Base-by-base conservation (phyloP, 768 basidiomycete genomes). In the Cyclocybe cylindracea region DNA sequence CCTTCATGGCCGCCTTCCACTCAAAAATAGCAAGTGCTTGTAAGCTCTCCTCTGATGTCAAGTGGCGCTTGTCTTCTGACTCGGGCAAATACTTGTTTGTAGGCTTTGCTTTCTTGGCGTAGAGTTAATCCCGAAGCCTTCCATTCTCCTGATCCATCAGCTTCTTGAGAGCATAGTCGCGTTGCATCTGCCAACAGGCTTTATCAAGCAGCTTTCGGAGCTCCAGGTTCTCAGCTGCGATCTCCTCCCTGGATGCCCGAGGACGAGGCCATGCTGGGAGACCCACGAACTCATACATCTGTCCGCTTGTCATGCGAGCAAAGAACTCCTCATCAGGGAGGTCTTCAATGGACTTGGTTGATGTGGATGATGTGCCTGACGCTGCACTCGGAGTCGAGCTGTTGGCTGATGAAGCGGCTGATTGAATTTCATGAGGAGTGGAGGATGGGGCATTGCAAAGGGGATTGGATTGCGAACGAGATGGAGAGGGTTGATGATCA, bases 111-210 rank as follows among this genome's bases (percentile, higher is more conserved):
- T 53, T 34, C 14, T 53, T 53, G 3, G 24, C 14, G 16, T 34
- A 53, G 4, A 46, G 45, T 3, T 11, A 0, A 11, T 47, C 38
- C 10, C 51, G n/a, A 14, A 53, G 45, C 9, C 24, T 9, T 16
- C 50, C 51, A 49, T 65, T 65, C 46, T 65, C 55, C 0, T 14
- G 24, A 19, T 61, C 60, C 61, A 65, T 65, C 13, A 65, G 51
- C 18, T 38, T n/a, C 36, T 50, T 61, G 11, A 50, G 46, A 1
- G 60, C 58, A 43, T 49, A 42, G 19, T 60, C 57, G 10, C 29
- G 35, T 18, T 49, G 41, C 39, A 65, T 48, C 29, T 65, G 55
- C 1, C 34, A 32, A 7, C 11, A 2, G 9, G 40, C 42, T 14
- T 18, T 10, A 2, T 13, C 31, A 10, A 52, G 35, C 10, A 59